Evolutionary conservation across 345 rosid species (phyloP).

Genomic region (Pistacia integerrima): DNA sequence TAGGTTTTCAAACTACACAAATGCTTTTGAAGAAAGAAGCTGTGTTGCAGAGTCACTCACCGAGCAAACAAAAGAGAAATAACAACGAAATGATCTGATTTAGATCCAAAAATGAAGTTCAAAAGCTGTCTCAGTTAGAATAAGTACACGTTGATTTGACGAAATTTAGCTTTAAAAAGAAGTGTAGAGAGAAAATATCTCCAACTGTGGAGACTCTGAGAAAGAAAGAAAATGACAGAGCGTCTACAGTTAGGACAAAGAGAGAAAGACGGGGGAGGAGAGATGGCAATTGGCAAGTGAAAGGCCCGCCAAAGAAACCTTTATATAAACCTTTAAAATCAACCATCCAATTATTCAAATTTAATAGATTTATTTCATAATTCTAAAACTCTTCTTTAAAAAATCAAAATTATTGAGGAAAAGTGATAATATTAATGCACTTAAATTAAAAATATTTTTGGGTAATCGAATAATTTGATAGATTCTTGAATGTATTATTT

Average conservation of each 20-base stretch:
- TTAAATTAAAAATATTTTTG: too few species aligned
- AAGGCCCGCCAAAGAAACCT: conserved; percentile 10
- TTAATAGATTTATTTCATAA: too few species aligned
- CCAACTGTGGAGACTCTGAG: not conserved
- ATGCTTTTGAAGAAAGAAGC: not conserved
- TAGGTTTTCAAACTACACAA: not conserved
- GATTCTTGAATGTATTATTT: too few species aligned
- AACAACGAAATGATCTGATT: not conserved
- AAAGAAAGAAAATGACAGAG: not conserved
- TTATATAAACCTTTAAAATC: conserved; percentile 17
- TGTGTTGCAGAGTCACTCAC: not conserved
- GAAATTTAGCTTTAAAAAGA: not conserved
- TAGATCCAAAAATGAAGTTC: not conserved
- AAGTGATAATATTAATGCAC: too few species aligned
- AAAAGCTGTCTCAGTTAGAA: not conserved
- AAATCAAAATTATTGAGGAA: too few species aligned
- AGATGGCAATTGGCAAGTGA: not conserved
- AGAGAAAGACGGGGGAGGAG: not conserved
- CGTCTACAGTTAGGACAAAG: not conserved
- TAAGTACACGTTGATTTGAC: not conserved
- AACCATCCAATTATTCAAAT: not conserved
- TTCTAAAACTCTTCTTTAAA: too few species aligned
- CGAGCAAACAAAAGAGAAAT: not conserved
- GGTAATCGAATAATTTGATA: too few species aligned
- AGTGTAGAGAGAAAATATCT: not conserved